Base-by-base conservation (phyloP, 2,329 filamentous ascomycete species). In the Pyrenochaeta sp. region DNA sequence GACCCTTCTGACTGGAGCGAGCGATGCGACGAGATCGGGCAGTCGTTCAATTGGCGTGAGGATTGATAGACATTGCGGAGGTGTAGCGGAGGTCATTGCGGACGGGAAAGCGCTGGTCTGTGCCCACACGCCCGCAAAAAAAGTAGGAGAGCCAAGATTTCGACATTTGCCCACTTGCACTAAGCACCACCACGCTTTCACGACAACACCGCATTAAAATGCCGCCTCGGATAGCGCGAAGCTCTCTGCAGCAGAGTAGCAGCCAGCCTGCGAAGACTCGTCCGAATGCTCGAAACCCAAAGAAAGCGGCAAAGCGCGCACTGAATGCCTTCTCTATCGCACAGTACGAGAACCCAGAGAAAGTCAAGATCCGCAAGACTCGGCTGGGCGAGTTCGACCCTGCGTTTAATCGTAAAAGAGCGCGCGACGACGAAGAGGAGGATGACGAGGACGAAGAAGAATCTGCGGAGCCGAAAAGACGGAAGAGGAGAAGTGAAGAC, bases 241-340 rank as follows among this genome's bases (percentile, higher is more conserved):
- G 69, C 59, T 73, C 77, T 10, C 54, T 79, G n/a, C 59, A 73
- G 32, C 58, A 73, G 32, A 63, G 64, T 52, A 54, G 64, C 53
- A 54, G 67, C 6, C 70, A 73, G 51, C 69, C 76, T 1, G 66
- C 77, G n/a, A 74, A 67, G 13, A 51, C 61, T 58, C 72, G n/a
- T 60, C 66, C 56, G 68, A 76, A 63, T 30, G 58, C 50, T n/a
- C 71, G 72, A 4, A 79, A 80, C 57, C 78, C 79, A 45, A 77
- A 78, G 64, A 80, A 82, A 76, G 65, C 82, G 50, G 80, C 79
- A 49, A 88, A 86, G 65, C 82, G 85, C 57, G 81, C 80, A 8
- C 79, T 88, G 37, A 83, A 91, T 75, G 89, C 89, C 24, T 86
- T 89, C 63, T 80, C 88, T 27, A 88, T 89, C 66, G 89, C 89